Evolutionary conservation across 495 filamentous ascomycete genomes (phyloP).

Genomic region (Aspergillus leporis): DNA sequence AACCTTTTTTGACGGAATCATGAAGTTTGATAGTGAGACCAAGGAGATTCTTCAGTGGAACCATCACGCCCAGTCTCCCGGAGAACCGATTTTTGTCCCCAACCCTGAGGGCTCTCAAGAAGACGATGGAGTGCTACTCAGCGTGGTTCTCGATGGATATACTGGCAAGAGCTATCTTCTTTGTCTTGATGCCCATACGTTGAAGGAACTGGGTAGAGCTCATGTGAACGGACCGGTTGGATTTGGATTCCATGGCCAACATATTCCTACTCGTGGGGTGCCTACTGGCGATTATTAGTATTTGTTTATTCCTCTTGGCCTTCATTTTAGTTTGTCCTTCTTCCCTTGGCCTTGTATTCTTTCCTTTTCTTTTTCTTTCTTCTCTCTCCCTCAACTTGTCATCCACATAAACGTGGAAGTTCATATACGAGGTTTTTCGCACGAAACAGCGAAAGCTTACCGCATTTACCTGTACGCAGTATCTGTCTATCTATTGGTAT

Average conservation of each 20-base stretch:
- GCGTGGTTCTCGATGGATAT: slow-evolving; percentile 67
- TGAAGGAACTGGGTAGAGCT: slow-evolving; percentile 68
- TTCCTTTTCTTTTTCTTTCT: no score
- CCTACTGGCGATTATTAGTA: slow-evolving; percentile 37
- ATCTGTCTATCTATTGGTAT: no score
- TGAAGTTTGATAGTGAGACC: slow-evolving; percentile 65
- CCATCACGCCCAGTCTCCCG: slow-evolving; percentile 63
- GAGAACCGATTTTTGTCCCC: slow-evolving; percentile 73
- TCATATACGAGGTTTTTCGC: no score
- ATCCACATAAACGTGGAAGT: no score
- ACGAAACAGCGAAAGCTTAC: no score
- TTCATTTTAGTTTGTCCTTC: not conserved
- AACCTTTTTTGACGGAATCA: slow-evolving; percentile 64
- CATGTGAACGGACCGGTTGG: slow-evolving; percentile 59
- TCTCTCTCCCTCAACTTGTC: not conserved
- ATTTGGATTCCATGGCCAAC: slow-evolving; percentile 73
- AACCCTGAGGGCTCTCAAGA: slow-evolving; percentile 38
- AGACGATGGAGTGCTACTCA: slow-evolving; percentile 73
- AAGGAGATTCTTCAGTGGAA: slow-evolving; percentile 53
- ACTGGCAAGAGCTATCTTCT: slow-evolving; percentile 67
- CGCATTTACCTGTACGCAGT: no score
- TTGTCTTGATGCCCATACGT: slow-evolving; percentile 62
- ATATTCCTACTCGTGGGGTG: slow-evolving; percentile 40
- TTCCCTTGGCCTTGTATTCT: not conserved
- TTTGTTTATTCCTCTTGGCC: not conserved